A percentile compares a stretch with the other conserved stretches of the same genome.
Evolutionary conservation across 306 rosid species (phyloP).

Genomic region (Medicago truncatula): DNA sequence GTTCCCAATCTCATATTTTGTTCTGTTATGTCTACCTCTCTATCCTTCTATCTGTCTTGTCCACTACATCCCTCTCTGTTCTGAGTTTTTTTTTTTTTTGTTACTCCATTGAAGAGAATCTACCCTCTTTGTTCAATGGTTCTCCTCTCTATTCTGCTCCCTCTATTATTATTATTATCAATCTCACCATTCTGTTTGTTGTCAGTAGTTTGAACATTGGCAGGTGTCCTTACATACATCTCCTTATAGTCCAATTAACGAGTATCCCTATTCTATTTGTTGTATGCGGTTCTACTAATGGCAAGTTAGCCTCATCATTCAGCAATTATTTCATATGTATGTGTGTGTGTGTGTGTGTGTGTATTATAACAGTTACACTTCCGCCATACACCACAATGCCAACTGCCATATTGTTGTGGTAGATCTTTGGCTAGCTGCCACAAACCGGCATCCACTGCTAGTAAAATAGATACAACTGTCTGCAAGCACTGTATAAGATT

Average conservation of each 20-base stretch:
- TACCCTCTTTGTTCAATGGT: neutral
- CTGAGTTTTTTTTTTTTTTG: neutral
- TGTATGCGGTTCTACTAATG: neutral
- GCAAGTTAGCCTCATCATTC: neutral
- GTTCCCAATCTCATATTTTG: neutral
- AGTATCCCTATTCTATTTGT: neutral
- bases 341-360: neutral
- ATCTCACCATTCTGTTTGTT: neutral
- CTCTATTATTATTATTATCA: neutral
- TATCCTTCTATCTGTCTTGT: neutral
- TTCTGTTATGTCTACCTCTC: neutral
- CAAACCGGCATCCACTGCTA: neutral
- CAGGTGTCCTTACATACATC: neutral
- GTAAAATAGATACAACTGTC: constrained; percentile 1
- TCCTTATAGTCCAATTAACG: neutral
- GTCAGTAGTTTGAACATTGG: neutral
- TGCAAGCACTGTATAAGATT: neutral
- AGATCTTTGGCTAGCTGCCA: neutral
- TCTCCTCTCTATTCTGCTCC: neutral
- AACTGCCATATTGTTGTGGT: neutral
- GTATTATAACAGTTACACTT: no score
- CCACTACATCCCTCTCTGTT: neutral
- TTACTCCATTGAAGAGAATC: neutral
- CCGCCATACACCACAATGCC: neutral
- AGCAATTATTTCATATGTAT: neutral